phyloP scores from a whole-genome alignment of 78 protist genomes.

The Dictyostelium capitatum region DNA sequence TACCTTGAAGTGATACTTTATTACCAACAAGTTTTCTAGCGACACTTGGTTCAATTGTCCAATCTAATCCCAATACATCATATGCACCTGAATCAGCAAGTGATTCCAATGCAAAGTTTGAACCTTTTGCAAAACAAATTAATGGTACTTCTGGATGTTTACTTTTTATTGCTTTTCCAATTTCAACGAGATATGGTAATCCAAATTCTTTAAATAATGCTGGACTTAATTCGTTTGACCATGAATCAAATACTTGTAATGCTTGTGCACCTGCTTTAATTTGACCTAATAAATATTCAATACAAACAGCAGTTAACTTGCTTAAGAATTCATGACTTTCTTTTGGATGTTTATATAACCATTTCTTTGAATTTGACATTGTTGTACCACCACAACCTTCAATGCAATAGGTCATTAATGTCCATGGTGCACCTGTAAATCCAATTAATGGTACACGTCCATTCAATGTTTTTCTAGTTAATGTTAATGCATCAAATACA shows the following conservation, averaged over 20 bases:
- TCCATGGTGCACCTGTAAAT: conserved; percentile 95
- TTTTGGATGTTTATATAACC: conserved; percentile 82
- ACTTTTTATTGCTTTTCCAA: conserved; percentile 68
- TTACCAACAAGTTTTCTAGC: conserved; percentile 72
- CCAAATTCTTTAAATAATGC: conserved; percentile 67
- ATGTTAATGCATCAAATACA: conserved; percentile 91
- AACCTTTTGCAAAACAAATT: conserved; percentile 89
- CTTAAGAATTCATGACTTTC: conserved; percentile 82
- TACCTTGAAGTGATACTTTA: conserved; percentile 87
- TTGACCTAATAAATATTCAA: conserved; percentile 87
- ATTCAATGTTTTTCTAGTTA: conserved; percentile 83
- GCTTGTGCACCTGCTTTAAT: conserved; percentile 92
- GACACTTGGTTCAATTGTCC: conserved; percentile 77
- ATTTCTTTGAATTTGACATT: conserved; percentile 68
- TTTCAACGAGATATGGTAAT: conserved; percentile 81
- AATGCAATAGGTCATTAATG: conserved; percentile 93
- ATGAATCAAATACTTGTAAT: conserved; percentile 91
- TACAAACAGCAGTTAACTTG: conserved; percentile 62
- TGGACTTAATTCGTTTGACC: conserved; percentile 91
- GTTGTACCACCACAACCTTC: conserved; percentile 92
- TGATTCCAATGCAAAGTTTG: conserved; percentile 45
- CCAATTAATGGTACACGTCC: conserved; percentile 91
- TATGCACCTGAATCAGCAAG: conserved; percentile 36
- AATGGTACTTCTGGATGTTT: conserved; percentile 86
- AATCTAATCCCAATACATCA: conserved; percentile 89